Evolutionary conservation across 2,329 filamentous ascomycete genomes (phyloP), one percentile per base, ranked within the genome.

Genomic region (Talaromyces rugulosus): DNA sequence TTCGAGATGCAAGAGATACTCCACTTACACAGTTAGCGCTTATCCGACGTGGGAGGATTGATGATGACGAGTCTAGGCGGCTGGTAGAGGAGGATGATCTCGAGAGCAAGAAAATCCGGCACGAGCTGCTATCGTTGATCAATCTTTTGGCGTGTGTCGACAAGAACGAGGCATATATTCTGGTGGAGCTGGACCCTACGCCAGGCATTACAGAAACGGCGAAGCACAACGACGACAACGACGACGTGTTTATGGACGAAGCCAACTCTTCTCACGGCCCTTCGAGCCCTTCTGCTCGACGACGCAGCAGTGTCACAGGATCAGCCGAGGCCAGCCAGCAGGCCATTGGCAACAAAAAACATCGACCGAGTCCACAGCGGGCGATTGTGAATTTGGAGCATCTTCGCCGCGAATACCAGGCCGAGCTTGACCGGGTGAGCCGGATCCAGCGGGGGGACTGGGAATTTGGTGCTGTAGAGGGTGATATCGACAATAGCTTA

Each of bases 361-460:
- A 67, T 67, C 75, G 69, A 69, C 30, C 61, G 40, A 27, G 27
- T 18, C 69, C 75, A 14, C 89, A 89, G 79, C 87, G 93, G 64
- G 89, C 85, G 72, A 87, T 98, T 40, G 84, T 98, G 16, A 96
- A 91, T 34, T 79, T 99, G 60, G 89, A 89, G 33, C 93, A 96
- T 73, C 81, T 98, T 58, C 85, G 93, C 70, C 91, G 89, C 75
- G 90, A 94, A 73, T 99, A 97, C 74, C 91, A 96, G 77, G 86
- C 85, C 28, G 92, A 98, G 76, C 79, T 99, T 71, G 95, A 99
- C 77, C 85, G 92, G 65, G 89, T 95, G 67, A 91, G 89, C 58
- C 89, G 91, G 59, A 92, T 97, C 73, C 88, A 95, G 77, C 90
- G 91, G 71, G 92, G 96, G 62, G 87, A 96, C 72, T 97, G 96